phyloP scores from a whole-genome alignment of 345 rosid species.

The Reutealis trisperma region DNA sequence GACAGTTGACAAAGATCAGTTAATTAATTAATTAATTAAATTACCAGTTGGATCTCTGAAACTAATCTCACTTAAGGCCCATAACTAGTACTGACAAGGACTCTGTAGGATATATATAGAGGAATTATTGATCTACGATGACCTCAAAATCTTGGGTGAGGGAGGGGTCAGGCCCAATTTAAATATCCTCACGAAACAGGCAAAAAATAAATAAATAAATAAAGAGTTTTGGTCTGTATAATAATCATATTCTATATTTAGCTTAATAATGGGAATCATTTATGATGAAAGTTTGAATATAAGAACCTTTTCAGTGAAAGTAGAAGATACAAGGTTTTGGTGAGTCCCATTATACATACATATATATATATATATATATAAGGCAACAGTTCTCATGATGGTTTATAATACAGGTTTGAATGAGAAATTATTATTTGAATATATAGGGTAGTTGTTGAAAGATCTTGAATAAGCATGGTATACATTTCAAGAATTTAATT shows the following conservation, averaged over 20 bases:
- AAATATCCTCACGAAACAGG: neutral
- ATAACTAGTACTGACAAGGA: neutral
- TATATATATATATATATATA: too few relatives aligned
- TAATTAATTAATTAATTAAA: neutral
- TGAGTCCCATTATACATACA: neutral
- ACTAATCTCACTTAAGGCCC: too few relatives aligned
- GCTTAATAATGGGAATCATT: neutral
- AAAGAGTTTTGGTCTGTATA: too few relatives aligned
- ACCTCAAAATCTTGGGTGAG: neutral
- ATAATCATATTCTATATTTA: neutral
- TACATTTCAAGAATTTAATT: neutral
- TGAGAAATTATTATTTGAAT: neutral
- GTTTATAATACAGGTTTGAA: neutral
- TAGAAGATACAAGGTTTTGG: constrained; percentile 6
- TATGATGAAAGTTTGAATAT: neutral
- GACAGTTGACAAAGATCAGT: neutral
- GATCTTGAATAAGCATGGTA: neutral
- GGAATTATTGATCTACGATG: neutral
- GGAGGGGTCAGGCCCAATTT: neutral
- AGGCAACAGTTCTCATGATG: neutral
- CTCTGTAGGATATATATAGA: neutral
- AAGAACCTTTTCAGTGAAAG: neutral
- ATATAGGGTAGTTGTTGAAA: neutral
- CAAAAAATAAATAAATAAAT: neutral
- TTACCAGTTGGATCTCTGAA: neutral